Conservation (phyloP, 1,139 yeast genomes). For the Debaryomyces subglobosus region DNA sequence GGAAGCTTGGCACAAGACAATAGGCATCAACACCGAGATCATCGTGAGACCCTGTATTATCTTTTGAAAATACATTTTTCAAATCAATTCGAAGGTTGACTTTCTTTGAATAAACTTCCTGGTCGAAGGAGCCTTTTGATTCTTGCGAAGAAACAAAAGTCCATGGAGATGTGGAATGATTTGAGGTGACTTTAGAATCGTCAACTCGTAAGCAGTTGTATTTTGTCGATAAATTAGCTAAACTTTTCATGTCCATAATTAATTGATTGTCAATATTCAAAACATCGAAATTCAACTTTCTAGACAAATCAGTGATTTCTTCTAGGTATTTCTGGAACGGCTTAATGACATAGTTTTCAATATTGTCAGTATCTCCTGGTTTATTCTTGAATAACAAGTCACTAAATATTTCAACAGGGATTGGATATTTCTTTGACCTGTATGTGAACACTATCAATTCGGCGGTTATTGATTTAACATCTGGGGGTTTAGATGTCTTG, state of each 20-base stretch:
- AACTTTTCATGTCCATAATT: conserved; percentile 34
- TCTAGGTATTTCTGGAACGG: conserved; percentile 36
- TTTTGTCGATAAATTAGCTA: conserved; percentile 36
- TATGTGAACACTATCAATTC: conserved; percentile 37
- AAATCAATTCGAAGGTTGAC: conserved; percentile 27
- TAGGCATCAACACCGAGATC: conserved; percentile 21
- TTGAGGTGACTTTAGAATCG: conserved; percentile 14
- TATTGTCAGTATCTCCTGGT: conserved; percentile 31
- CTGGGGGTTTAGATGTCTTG: conserved; percentile 27
- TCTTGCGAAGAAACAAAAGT: conserved; percentile 1
- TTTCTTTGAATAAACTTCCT: conserved; percentile 22
- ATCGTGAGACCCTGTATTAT: conserved; percentile 7
- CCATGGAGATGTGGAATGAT: conserved; percentile 1
- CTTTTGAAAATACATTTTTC: conserved; percentile 17
- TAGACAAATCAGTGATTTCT: conserved; percentile 31
- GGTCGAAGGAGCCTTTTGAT: conserved; percentile 9
- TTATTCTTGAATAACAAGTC: conserved; percentile 41
- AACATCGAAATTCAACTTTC: conserved; percentile 26
- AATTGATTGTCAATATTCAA: conserved; percentile 29
- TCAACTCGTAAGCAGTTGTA: conserved; percentile 25
- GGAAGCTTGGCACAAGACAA: conserved; percentile 44
- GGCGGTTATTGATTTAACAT: conserved; percentile 32
- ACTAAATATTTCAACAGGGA: conserved; percentile 40
- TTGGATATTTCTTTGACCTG: conserved; percentile 36
- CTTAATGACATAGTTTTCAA: conserved; percentile 34